Percentiles rank a stretch among this genome's conserved stretches.
These are phyloP conservation scores for Pyrus hybrid DNA, from an alignment of 331 rosid species.

Conservation along the genomic window DNA sequence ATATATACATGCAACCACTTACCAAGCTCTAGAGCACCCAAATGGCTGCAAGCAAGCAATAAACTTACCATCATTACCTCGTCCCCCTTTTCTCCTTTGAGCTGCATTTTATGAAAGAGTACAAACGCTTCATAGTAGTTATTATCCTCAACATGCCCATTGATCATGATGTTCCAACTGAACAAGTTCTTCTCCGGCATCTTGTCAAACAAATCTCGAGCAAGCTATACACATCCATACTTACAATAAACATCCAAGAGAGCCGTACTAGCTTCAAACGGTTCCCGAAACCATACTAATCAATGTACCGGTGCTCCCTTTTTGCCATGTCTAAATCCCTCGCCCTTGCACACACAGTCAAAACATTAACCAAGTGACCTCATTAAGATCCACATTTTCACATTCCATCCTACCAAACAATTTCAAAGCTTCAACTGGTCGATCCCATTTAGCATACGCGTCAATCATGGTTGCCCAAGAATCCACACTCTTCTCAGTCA, in stretches of 20 bases:
- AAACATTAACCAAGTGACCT: constrained; percentile 15
- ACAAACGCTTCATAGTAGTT: constrained; percentile 9
- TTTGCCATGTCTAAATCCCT: constrained; percentile 13
- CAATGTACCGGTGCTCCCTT: constrained; percentile 9
- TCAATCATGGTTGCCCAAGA: constrained; percentile 23
- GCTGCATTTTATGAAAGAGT: constrained; percentile 17
- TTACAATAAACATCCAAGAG: constrained; percentile 22
- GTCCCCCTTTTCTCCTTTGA: constrained; percentile 14
- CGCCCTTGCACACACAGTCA: constrained; percentile 5
- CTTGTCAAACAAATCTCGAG: constrained; percentile 12
- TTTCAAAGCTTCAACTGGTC: constrained; percentile 3
- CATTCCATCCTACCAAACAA: constrained; percentile 4
- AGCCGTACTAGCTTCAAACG: constrained; percentile 5
- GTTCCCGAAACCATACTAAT: constrained; percentile 4
- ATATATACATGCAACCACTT: constrained; percentile 13
- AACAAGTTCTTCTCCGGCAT: constrained; percentile 12
- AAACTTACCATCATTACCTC: constrained; percentile 14
- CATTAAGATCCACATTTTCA: constrained; percentile 4
- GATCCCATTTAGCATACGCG: constrained; percentile 5
- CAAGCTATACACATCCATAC: constrained; percentile 8
- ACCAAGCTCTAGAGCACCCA: constrained; percentile 21
- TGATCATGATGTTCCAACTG: constrained; percentile 17
- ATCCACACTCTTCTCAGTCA: constrained; percentile 10
- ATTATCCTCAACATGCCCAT: constrained; percentile 13
- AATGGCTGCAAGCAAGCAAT: constrained; percentile 19